A percentile compares a stretch with the other conserved stretches of the same genome.
These are phyloP conservation scores for Colletotrichum melonis DNA, from an alignment of 2,329 filamentous ascomycete genomes.

Conservation along the genomic window DNA sequence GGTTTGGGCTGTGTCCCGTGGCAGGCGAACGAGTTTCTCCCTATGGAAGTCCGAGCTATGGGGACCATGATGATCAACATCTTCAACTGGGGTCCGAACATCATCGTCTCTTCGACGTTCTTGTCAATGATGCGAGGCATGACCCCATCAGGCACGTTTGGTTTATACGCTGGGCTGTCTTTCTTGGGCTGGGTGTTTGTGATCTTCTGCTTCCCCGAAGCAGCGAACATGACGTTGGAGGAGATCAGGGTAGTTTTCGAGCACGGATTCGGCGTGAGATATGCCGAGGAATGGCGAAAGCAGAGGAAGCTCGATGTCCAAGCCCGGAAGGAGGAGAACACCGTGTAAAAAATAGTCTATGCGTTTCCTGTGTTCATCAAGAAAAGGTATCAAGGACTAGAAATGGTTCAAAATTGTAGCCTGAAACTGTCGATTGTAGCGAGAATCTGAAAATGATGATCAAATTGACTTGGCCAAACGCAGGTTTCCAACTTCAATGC, in stretches of 20 bases:
- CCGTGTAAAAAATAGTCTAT: background rate
- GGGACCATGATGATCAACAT: constrained; percentile 61
- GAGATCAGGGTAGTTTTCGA: constrained; percentile 63
- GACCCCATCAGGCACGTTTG: constrained; percentile 62
- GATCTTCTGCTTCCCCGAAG: constrained; percentile 63
- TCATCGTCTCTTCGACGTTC: constrained; percentile 62
- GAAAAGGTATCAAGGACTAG: no score
- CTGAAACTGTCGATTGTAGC: background rate
- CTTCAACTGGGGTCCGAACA: constrained; percentile 58
- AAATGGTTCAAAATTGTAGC: no score
- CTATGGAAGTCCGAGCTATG: constrained; percentile 57
- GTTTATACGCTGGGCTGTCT: constrained; percentile 63
- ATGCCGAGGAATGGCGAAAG: constrained; percentile 52
- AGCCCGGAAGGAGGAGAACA: background rate
- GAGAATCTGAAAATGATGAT: background rate
- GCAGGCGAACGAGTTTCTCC: constrained; percentile 39
- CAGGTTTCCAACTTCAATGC: background rate
- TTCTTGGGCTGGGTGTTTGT: constrained; percentile 59
- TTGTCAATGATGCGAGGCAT: constrained; percentile 59
- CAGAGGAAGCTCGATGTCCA: constrained; percentile 39
- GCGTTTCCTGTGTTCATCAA: no score
- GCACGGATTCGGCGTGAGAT: constrained; percentile 57
- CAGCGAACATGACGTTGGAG: constrained; percentile 66
- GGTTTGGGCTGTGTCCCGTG: constrained; percentile 39
- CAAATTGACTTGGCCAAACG: background rate